These are phyloP conservation scores for Nemophila menziesii DNA, from an alignment of 257 asterid genomes.

Conservation along the genomic window DNA sequence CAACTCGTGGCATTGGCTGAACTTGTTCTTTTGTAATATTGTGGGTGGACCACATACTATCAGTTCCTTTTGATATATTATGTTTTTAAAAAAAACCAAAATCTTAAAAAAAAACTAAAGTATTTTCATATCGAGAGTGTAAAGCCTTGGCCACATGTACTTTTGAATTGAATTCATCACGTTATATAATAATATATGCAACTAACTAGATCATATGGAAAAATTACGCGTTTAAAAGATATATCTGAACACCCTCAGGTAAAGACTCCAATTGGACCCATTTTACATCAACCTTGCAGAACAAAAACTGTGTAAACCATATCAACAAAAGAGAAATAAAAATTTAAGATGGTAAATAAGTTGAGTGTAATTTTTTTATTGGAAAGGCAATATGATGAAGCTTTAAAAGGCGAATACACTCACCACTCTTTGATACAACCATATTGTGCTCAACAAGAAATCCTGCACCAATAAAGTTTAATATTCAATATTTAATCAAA, in stretches of 20 bases:
- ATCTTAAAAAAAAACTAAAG: constrained; percentile 24
- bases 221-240: constrained; percentile 37
- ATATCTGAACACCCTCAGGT: constrained; percentile 35
- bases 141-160: constrained; percentile 48
- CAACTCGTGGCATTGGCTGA: no score
- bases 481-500: no score
- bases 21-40: no score
- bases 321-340: no score
- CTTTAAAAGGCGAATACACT: constrained; percentile 55
- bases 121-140: constrained; percentile 1
- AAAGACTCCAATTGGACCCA: constrained; percentile 62
- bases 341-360: not conserved
- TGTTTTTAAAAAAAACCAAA: no score
- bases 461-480: constrained; percentile 23
- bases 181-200: not conserved
- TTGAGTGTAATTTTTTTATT: constrained; percentile 18
- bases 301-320: not conserved
- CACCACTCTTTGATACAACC: constrained; percentile 65
- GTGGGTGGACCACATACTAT: no score
- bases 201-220: not conserved
- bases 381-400: constrained; percentile 56
- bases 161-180: constrained; percentile 30
- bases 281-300: constrained; percentile 63
- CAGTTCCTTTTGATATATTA: no score
- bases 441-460: constrained; percentile 35